Base-by-base conservation (phyloP, 1,139 yeast genomes). In the Blastobotrys buckinghamii region DNA sequence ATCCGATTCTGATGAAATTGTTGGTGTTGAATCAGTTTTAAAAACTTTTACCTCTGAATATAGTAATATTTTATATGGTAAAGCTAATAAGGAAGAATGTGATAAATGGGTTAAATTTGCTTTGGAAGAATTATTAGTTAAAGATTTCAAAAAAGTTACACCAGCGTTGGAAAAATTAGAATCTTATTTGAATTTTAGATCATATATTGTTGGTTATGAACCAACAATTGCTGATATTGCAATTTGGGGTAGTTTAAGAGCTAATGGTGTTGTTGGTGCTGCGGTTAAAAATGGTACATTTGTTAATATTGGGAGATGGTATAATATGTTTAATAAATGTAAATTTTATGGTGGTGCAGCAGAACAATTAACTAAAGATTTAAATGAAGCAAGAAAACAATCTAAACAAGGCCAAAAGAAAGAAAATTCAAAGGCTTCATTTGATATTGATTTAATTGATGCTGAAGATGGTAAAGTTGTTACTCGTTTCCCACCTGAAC, bases 401-500 rank as follows among this genome's bases (percentile, higher is more conserved):
- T 76, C 82, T 55, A 81, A 82, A 63, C 72, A 71, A 15, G 76
- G 79, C 55, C 75, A 75, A 62, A 65, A 59, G 69, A 74, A 59
- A 80, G 79, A 57, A 82, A 84, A 61, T 51, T 58, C 68, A 51
- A 63, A 66, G 55, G 97, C 97, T 52, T 89, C 84, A 67, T 92
- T 84, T 60, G 97, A 89, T 67, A 92, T 92, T 63, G 95, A 87
- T 61, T 79, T 92, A 57, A 85, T 86, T 51, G 95, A 82, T 64
- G 98, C 97, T 52, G 81, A 78, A 62, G 81, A 84, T 55, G 98
- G 98, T 55, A 75, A 89, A 69, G 97, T 92, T 51, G 97, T 92
- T 50, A 92, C 97, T 48, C 85, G 98, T 73, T 92, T 92, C 81
- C 97, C 97, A 58, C 95, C 95, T 55, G 84, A 79, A 68, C 84